Percentiles rank a stretch among this genome's conserved stretches.
These are phyloP conservation scores for Fusarium sulawesiense DNA, from an alignment of 2,329 filamentous ascomycete genomes.

Conservation along the genomic window DNA sequence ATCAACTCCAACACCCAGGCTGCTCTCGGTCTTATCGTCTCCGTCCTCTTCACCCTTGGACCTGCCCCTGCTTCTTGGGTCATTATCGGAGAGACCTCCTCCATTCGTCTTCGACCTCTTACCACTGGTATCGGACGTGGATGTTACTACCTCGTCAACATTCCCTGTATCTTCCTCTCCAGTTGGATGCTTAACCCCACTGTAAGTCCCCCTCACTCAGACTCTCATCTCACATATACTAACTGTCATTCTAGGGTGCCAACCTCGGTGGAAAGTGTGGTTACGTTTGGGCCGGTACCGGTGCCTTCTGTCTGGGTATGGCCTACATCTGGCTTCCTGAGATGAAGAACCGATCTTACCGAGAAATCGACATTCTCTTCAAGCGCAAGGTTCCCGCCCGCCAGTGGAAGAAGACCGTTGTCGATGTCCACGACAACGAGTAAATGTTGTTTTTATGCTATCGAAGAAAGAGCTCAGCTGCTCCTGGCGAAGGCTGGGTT, in stretches of 20 bases:
- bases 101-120: constrained; percentile 72
- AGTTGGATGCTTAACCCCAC: constrained; percentile 70
- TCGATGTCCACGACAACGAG: constrained; percentile 72
- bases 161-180: constrained; percentile 73
- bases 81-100: constrained; percentile 74
- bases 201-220: constrained; percentile 45
- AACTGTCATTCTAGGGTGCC: constrained; percentile 47
- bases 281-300: constrained; percentile 70
- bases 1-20: constrained; percentile 65
- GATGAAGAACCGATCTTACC: constrained; percentile 68
- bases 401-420: constrained; percentile 64
- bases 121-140: constrained; percentile 74
- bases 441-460: constrained; percentile 52
- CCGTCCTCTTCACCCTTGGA: constrained; percentile 71
- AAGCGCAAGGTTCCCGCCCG: constrained; percentile 64
- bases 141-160: constrained; percentile 72
- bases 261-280: constrained; percentile 67
- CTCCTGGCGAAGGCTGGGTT: neutral
- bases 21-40: constrained; percentile 72
- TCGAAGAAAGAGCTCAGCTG: neutral
- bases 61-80: constrained; percentile 73
- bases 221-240: constrained; percentile 29
- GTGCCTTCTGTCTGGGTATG: constrained; percentile 63
- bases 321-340: constrained; percentile 64
- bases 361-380: constrained; percentile 72